Evolutionary conservation across 2,329 filamentous ascomycete genomes (phyloP).

Genomic region (Colletotrichum tofieldiae): DNA sequence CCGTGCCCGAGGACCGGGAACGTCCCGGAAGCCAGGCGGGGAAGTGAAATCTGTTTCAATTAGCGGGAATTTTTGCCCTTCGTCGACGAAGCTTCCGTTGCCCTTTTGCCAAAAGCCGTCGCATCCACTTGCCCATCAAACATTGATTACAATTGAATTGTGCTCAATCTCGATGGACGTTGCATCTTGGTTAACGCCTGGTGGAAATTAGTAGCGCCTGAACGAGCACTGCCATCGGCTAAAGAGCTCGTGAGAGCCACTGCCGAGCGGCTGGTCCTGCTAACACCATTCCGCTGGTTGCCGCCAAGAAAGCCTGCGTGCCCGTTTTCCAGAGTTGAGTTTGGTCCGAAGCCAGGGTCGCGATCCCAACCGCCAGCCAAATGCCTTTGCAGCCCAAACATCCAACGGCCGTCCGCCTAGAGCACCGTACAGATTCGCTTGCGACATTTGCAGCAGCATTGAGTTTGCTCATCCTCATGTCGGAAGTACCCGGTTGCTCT

Average conservation of each 20-base stretch:
- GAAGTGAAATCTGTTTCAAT: constrained; percentile 26
- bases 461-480: constrained; percentile 29
- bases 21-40: constrained; percentile 21
- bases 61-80: constrained; percentile 25
- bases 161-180: constrained; percentile 19
- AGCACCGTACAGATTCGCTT: background rate
- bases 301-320: constrained; percentile 11
- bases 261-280: background rate
- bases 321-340: background rate
- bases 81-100: constrained; percentile 1
- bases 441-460: background rate
- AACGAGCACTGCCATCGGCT: background rate
- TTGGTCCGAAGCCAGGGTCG: constrained; percentile 2
- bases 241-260: background rate
- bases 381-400: background rate
- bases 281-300: background rate
- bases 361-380: background rate
- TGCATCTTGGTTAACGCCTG: background rate
- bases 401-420: constrained; percentile 15
- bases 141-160: constrained; percentile 21
- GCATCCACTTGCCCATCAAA: constrained; percentile 28
- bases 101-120: constrained; percentile 16
- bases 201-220: background rate
- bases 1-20: constrained; percentile 14
- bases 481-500: background rate